Evolutionary conservation across 1,284 basidiomycete species (phyloP).

Genomic region (Bondarzewia mesenterica): DNA sequence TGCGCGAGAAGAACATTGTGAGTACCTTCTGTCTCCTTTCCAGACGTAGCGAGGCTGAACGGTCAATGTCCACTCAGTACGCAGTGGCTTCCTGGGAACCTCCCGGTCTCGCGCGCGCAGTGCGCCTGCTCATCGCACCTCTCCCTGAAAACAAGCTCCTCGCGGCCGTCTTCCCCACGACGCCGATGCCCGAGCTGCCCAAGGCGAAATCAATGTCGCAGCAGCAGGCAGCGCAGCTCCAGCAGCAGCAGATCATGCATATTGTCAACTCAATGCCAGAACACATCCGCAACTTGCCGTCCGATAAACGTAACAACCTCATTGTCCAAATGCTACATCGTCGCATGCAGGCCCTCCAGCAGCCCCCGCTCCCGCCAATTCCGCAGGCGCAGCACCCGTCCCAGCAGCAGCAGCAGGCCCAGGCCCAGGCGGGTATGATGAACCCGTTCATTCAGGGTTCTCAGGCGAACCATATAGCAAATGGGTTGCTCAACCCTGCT

Average conservation of each 20-base stretch:
- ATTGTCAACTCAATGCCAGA: conserved; percentile 6
- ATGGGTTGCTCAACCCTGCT: neutral
- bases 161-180: conserved; percentile 43
- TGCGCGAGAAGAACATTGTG: conserved; percentile 36
- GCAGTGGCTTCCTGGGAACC: conserved; percentile 47
- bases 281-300: conserved; percentile 2
- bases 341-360: conserved; percentile 8
- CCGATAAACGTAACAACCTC: conserved; percentile 7
- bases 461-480: neutral
- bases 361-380: neutral
- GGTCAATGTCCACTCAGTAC: conserved; percentile 45
- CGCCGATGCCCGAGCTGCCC: conserved; percentile 48
- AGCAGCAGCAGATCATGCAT: conserved; percentile 4
- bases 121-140: conserved; percentile 47
- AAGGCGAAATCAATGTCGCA: conserved; percentile 12
- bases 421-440: conserved; percentile 1
- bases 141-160: conserved; percentile 23
- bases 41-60: no score
- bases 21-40: no score
- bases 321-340: conserved; percentile 10
- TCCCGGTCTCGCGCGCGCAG: conserved; percentile 32
- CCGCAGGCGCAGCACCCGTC: conserved; percentile 2
- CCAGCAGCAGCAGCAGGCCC: conserved; percentile 4
- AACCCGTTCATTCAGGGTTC: neutral
- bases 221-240: neutral